A percentile compares a stretch with the other conserved stretches of the same genome.
phyloP scores from a whole-genome alignment of 1,284 basidiomycete genomes.

The Gymnopus androsaceus region DNA sequence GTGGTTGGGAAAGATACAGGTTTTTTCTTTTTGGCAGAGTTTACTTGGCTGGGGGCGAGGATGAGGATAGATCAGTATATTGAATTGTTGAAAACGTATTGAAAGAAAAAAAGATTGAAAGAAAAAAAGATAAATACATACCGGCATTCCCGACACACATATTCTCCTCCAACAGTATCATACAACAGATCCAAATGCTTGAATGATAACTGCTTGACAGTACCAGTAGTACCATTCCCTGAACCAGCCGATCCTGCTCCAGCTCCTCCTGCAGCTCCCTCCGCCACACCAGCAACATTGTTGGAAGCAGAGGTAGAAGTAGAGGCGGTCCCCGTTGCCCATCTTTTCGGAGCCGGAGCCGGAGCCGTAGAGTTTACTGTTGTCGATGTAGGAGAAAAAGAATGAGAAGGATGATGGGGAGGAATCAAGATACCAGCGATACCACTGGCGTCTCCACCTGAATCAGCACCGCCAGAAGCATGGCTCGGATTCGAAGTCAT shows the following conservation, averaged over 20 bases:
- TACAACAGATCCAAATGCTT: slow-evolving; percentile 12
- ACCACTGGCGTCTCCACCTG: no score
- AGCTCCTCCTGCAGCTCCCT: no score
- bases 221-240: neutral
- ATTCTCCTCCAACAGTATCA: slow-evolving; percentile 12
- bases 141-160: slow-evolving; percentile 14
- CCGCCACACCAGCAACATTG: neutral
- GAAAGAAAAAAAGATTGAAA: no score
- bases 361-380: no score
- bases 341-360: no score
- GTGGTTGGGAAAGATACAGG: slow-evolving; percentile 9
- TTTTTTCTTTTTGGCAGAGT: slow-evolving; percentile 4
- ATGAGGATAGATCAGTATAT: neutral
- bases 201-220: slow-evolving; percentile 7
- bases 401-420: no score
- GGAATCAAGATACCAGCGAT: no score
- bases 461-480: no score
- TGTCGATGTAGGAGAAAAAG: no score
- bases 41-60: neutral
- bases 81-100: no score
- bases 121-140: no score
- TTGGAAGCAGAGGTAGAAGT: neutral
- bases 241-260: neutral
- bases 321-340: neutral
- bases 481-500: no score